Evolutionary conservation across 106 monocot genomes (phyloP), one percentile per base, ranked within the genome.

Genomic region (Dendrobium officinale): DNA sequence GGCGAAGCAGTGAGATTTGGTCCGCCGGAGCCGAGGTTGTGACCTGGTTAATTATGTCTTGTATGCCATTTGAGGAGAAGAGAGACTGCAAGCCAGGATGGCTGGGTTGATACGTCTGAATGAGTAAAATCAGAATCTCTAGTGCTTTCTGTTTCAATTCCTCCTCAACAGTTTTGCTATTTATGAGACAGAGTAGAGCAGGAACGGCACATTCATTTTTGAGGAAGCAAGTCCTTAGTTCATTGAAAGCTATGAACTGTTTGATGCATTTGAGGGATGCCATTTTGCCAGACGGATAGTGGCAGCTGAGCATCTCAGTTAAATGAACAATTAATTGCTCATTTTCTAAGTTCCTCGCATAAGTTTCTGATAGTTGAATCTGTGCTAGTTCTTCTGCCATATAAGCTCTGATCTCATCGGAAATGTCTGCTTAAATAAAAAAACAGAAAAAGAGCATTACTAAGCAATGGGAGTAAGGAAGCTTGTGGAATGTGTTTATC

Each of bases 211-310:
- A n/a, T 40, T 6, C 24, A 15, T 78, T 77, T 7, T 5, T 13
- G 24, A 83, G 55, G 42, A 83, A 55, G 40, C 2, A 6, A 7
- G 41, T 27, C 72, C 33, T 78, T 26, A 79, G 33, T 72, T 68
- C 27, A 18, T 31, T 13, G 31, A 73, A 83, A 24, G 41, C 16
- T 4, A 51, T 24, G 22, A 83, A 42, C 27, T 31, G 48, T 44
- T 73, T 78, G 22, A 83, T 78, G 83, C 83, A 83, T 2, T 33
- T n/a, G 43, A 83, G 73, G 72, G 55, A 78, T 27, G 78, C 22
- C 11, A 24, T 72, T 33, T 78, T 78, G 22, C 6, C n/a, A 8
- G 43, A 10, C 13, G 56, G 75, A 3, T 3, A 18, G 77, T 31
- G 24, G 43, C 33, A 51, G 40, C 67, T 48, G 17, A 83, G 78